Evolutionary conservation across 371 early-diverging fungal species (phyloP).

Genomic region (Mucor lusitanicus): DNA sequence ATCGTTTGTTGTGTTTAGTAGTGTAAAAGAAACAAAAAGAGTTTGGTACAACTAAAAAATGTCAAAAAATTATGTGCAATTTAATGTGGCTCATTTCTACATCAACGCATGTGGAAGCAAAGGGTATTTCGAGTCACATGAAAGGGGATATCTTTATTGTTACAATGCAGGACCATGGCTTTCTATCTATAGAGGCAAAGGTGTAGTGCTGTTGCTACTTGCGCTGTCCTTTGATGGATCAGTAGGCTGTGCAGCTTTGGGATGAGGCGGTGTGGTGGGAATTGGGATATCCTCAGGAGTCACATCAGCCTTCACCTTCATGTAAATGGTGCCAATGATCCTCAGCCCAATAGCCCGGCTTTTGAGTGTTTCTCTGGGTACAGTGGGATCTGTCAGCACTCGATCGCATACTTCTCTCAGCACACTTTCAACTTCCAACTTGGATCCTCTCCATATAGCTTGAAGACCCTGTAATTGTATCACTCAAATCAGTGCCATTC

Average conservation of each 20-base stretch:
- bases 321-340: conserved; percentile 76
- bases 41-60: not conserved
- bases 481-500: not conserved
- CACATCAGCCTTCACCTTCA: conserved; percentile 56
- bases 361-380: conserved; percentile 50
- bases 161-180: not conserved
- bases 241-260: not conserved
- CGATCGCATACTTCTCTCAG: conserved; percentile 89
- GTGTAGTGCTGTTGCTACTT: not conserved
- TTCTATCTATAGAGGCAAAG: not conserved
- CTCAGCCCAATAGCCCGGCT: conserved; percentile 72
- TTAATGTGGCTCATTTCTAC: not conserved
- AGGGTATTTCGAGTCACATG: not conserved
- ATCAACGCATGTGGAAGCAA: not conserved
- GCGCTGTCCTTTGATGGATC: not conserved
- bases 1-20: not conserved
- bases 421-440: conserved; percentile 91
- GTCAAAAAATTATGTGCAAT: not conserved
- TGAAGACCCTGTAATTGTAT: conserved; percentile 67
- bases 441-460: conserved; percentile 93
- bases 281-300: conserved; percentile 44
- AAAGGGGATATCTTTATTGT: not conserved
- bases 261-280: conserved; percentile 3
- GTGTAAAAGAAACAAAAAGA: not conserved
- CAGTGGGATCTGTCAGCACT: conserved; percentile 70